Evolutionary conservation across 768 basidiomycete genomes (phyloP).

Genomic region (Panellus pusillus): DNA sequence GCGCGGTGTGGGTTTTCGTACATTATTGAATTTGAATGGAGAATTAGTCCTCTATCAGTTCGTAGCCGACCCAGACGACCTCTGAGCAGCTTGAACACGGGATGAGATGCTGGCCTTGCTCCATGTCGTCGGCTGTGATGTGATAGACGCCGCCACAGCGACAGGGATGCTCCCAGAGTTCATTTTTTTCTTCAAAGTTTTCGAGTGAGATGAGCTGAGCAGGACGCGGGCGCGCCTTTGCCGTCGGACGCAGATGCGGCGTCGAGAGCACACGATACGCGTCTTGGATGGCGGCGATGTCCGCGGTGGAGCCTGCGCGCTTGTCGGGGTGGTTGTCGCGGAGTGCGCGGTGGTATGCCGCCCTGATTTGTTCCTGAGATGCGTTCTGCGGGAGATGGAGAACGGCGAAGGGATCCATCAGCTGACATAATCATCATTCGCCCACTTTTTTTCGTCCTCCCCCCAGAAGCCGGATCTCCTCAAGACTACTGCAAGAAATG

Average conservation of each 20-base stretch:
- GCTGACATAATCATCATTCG: not conserved
- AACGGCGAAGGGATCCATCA: constrained; percentile 43
- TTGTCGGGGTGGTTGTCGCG: constrained; percentile 69
- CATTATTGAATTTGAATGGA: no score
- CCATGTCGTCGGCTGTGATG: constrained; percentile 60
- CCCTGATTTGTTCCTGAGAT: constrained; percentile 57
- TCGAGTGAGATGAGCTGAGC: constrained; percentile 79
- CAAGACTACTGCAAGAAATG: constrained; percentile 15
- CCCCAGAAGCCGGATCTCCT: not conserved
- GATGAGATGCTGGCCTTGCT: constrained; percentile 69
- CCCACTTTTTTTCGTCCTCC: not conserved
- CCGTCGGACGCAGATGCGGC: constrained; percentile 48
- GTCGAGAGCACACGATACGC: constrained; percentile 67
- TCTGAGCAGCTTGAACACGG: constrained; percentile 80
- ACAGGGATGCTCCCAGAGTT: constrained; percentile 59
- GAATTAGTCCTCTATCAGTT: constrained; percentile 42
- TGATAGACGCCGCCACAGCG: constrained; percentile 72
- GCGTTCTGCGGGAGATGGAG: constrained; percentile 55
- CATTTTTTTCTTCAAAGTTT: constrained; percentile 53
- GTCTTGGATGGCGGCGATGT: constrained; percentile 62
- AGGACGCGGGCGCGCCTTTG: constrained; percentile 60
- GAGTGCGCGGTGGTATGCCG: constrained; percentile 56
- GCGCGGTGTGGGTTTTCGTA: no score
- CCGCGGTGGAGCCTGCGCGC: constrained; percentile 24
- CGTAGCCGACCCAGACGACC: constrained; percentile 84